Evolutionary conservation across 208 protist species (phyloP).

Genomic region (Leishmania arabica): DNA sequence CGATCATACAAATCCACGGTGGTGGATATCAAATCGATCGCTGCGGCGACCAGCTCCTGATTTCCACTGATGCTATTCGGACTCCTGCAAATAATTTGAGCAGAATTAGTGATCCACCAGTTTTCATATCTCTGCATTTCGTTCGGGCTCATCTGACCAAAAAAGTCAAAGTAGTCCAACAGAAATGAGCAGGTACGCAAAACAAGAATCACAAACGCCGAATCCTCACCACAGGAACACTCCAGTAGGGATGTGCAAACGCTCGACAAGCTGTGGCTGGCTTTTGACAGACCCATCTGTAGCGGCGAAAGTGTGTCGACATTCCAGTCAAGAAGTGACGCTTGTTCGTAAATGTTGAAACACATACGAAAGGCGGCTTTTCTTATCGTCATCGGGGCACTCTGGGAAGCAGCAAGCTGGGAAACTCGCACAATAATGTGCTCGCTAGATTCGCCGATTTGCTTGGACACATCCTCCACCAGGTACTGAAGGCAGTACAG

Average conservation of each 20-base stretch:
- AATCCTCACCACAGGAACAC: conserved; percentile 51
- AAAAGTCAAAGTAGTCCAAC: conserved; percentile 88
- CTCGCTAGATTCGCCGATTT: conserved; percentile 71
- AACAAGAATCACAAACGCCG: conserved; percentile 56
- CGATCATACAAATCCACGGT: conserved; percentile 64
- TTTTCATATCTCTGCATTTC: conserved; percentile 39
- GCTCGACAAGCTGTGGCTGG: conserved; percentile 53
- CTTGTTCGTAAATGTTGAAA: conserved; percentile 84
- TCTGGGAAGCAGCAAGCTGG: conserved; percentile 37
- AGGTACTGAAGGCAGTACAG: conserved; percentile 88
- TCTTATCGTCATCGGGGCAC: conserved; percentile 36
- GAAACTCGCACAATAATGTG: conserved; percentile 68
- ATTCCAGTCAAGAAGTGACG: conserved; percentile 85
- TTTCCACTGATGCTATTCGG: conserved; percentile 34
- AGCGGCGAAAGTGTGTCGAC: conserved; percentile 75
- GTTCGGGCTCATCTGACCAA: conserved; percentile 35
- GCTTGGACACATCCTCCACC: conserved; percentile 86
- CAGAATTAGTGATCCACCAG: conserved; percentile 57
- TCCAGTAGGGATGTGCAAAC: conserved; percentile 76
- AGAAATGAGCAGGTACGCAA: conserved; percentile 73
- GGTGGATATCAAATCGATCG: conserved; percentile 67
- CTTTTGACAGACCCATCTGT: conserved; percentile 69
- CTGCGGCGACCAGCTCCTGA: conserved; percentile 55
- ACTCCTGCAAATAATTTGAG: conserved; percentile 44
- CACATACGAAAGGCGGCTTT: conserved; percentile 90